phyloP scores from a whole-genome alignment of 2,329 filamentous ascomycete genomes.

The Nectriaceae sp. region DNA sequence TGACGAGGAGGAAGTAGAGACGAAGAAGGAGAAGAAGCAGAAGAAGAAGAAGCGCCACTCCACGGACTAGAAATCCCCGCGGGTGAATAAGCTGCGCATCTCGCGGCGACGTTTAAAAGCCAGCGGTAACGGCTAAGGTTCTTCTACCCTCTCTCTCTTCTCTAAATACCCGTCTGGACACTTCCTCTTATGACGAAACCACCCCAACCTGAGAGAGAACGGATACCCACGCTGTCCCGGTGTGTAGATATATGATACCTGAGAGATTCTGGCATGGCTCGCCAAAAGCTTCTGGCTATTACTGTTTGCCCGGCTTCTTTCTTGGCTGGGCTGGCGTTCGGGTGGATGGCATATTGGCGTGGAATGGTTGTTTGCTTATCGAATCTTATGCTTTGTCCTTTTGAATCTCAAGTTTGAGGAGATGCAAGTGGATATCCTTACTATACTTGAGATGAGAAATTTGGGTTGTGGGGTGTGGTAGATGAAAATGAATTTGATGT shows the following conservation, averaged over 20 bases:
- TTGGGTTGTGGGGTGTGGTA: not conserved
- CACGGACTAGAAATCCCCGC: conserved; percentile 26
- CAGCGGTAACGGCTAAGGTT: not conserved
- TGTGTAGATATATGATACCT: conserved; percentile 39
- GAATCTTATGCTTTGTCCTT: conserved; percentile 27
- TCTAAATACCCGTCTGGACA: not conserved
- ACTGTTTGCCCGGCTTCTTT: conserved; percentile 29
- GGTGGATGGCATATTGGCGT: conserved; percentile 36
- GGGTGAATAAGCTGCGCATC: conserved; percentile 16
- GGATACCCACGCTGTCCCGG: conserved; percentile 15
- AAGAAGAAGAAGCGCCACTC: conserved; percentile 51
- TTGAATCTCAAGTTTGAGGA: not conserved
- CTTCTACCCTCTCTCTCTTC: not conserved
- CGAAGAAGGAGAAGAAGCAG: conserved; percentile 62
- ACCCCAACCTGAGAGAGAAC: not conserved
- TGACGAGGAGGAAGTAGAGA: conserved; percentile 61
- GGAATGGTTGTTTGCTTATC: conserved; percentile 29
- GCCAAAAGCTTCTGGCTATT: conserved; percentile 23
- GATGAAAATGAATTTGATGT: not conserved
- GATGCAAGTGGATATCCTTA: not conserved
- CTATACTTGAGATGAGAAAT: conserved; percentile 4
- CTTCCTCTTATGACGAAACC: not conserved
- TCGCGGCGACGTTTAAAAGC: conserved; percentile 20
- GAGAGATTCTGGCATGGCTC: conserved; percentile 32
- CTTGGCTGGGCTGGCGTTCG: conserved; percentile 38